Evolutionary conservation across 1,284 basidiomycete species (phyloP).

Genomic region (Trichosporon asahii): DNA sequence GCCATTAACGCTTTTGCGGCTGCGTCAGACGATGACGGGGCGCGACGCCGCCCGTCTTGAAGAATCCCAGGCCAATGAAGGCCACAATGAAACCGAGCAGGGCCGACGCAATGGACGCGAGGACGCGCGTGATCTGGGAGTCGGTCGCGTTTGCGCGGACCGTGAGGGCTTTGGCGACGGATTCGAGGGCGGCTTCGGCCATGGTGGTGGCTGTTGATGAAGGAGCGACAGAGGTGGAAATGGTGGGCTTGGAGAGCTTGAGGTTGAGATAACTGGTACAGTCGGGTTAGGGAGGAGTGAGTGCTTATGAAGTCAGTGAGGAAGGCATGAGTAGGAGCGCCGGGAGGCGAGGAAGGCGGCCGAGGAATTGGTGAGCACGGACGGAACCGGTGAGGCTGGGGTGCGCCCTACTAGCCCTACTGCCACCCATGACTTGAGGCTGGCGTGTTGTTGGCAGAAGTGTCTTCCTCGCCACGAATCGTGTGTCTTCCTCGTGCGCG

Average conservation of each 20-base stretch:
- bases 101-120: conserved; percentile 5
- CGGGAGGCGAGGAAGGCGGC: background rate
- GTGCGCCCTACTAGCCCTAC: background rate
- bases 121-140: background rate
- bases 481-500: too few species aligned
- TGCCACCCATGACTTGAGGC: background rate
- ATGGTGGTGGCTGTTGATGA: background rate
- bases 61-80: conserved; percentile 13
- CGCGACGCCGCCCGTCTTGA: conserved; percentile 16
- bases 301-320: background rate
- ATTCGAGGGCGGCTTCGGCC: background rate
- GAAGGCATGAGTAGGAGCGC: background rate
- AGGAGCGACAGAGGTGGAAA: background rate
- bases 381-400: background rate
- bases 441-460: background rate
- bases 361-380: background rate
- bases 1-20: background rate
- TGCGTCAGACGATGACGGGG: conserved; percentile 13
- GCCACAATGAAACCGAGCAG: conserved; percentile 13
- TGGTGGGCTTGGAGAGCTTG: background rate
- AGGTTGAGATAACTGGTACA: background rate
- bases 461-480: too few species aligned
- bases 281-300: background rate
- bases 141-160: background rate
- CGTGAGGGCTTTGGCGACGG: background rate